Base-by-base conservation (phyloP, 2,329 filamentous ascomycete genomes). In the Boeremia exigua region DNA sequence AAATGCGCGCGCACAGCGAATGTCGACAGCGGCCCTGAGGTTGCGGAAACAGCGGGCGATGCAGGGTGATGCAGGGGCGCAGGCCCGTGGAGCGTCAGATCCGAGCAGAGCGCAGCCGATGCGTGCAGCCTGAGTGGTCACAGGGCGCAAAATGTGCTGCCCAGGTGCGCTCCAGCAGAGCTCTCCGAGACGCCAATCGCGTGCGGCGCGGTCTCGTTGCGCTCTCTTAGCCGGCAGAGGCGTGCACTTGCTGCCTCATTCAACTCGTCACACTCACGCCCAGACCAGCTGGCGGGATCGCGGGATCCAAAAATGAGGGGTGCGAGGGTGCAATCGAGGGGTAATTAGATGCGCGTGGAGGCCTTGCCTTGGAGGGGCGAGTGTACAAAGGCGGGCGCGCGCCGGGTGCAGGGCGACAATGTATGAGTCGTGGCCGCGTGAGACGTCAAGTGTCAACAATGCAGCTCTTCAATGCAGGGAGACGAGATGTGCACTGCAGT, bases 221-320 rank as follows among this genome's bases (percentile, higher is more conserved):
- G 44, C 56, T 44, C 63, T 64, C 61, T 59, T 66, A 65, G 59
- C 66, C 62, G 58, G 59, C 61, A 51, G 62, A 56, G 65, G 63
- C 51, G 48, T 59, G 54, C 49, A 59, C 57, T 58, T 60, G 46
- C 53, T 60, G 61, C 59, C 59, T 66, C 63, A 65, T 68, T 56
- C 64, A 66, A 52, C 64, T 65, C 61, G 64, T 68, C 63, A 65
- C 66, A 67, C 65, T 62, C 58, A 56, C 62, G 66, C 66, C 60
- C 63, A 63, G 63, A 55, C 63, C 63, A 63, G 63, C 63, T 60
- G 50, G 50, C 45, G 17, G 33, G 14, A 23, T 56, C 30, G 50
- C 45, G 17, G 33, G 14, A 23, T 56, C 30, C 40, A 63, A 62
- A 62, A 59, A 61, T 59, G 63, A 63, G 66, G 66, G 61, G 57